phyloP scores from a whole-genome alignment of 2,329 filamentous ascomycete species.

The Colletotrichum paranaense region DNA sequence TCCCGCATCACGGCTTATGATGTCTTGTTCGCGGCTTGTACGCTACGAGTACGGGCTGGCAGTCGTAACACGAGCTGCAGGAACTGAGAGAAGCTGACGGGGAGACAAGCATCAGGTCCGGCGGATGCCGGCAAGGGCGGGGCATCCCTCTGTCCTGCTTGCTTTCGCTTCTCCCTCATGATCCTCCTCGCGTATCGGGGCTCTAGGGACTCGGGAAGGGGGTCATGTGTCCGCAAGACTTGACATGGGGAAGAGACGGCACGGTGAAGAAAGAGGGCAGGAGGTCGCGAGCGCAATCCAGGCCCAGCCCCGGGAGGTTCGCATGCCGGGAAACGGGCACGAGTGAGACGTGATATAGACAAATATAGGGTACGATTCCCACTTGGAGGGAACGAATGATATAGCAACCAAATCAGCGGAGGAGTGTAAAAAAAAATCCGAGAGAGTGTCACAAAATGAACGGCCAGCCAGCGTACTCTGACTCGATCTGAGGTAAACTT shows the following conservation, averaged over 20 bases:
- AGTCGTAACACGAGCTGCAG: background rate
- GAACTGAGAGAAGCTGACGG: background rate
- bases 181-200: constrained; percentile 22
- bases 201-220: background rate
- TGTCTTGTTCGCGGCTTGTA: background rate
- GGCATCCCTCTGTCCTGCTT: constrained; percentile 1
- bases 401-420: background rate
- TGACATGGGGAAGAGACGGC: background rate
- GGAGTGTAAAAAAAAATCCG: background rate
- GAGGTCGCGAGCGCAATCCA: background rate
- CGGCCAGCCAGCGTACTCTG: background rate
- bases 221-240: background rate
- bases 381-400: background rate
- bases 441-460: background rate
- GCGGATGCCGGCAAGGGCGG: constrained; percentile 14
- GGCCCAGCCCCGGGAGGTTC: constrained; percentile 8
- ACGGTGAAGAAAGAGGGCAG: background rate
- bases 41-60: background rate
- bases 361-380: background rate
- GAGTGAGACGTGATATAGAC: constrained; percentile 15
- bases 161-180: constrained; percentile 28
- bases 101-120: constrained; percentile 11
- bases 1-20: background rate
- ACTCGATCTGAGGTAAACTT: background rate
- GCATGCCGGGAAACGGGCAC: background rate